Evolutionary conservation across 2,329 filamentous ascomycete genomes (phyloP).

Genomic region (Zymoseptoria tritici): DNA sequence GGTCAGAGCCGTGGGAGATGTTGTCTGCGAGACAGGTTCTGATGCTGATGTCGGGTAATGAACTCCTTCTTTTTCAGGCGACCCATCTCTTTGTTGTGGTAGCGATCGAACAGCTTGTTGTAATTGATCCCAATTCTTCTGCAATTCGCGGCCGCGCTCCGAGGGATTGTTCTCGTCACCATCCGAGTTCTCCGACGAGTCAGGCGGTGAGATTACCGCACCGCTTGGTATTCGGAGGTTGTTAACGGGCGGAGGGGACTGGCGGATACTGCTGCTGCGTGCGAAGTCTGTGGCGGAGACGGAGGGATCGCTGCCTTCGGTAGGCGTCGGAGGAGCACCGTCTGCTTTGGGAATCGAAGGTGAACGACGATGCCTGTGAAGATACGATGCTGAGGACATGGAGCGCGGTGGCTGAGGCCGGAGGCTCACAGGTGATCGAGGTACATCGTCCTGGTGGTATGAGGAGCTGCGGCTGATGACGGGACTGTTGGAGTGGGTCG

Average conservation of each 20-base stretch:
- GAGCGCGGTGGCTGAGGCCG: constrained; percentile 48
- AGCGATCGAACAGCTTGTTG: constrained; percentile 78
- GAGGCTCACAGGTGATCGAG: constrained; percentile 30
- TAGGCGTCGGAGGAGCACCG: constrained; percentile 23
- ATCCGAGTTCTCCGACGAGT: constrained; percentile 72
- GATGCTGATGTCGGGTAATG: constrained; percentile 18
- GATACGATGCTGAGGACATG: constrained; percentile 52
- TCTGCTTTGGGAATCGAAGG: constrained; percentile 38
- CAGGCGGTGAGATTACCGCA: constrained; percentile 83
- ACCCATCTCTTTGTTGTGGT: constrained; percentile 55
- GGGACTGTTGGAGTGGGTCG: constrained; percentile 48
- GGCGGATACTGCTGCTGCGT: constrained; percentile 58
- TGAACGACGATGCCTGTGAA: constrained; percentile 54
- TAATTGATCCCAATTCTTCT: constrained; percentile 54
- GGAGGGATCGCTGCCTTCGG: constrained; percentile 17
- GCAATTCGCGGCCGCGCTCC: constrained; percentile 33
- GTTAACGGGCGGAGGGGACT: constrained; percentile 75
- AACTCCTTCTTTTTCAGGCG: constrained; percentile 40
- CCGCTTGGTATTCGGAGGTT: constrained; percentile 71
- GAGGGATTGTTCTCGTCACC: constrained; percentile 52
- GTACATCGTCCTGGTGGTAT: constrained; percentile 36
- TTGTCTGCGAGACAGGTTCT: constrained; percentile 29
- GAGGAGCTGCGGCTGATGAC: constrained; percentile 45
- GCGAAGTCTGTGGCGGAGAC: constrained; percentile 24
- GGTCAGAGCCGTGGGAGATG: constrained; percentile 39